These are phyloP conservation scores for Paramecium biaurelia DNA, from an alignment of 73 alveolate genomes.

Conservation along the genomic window DNA sequence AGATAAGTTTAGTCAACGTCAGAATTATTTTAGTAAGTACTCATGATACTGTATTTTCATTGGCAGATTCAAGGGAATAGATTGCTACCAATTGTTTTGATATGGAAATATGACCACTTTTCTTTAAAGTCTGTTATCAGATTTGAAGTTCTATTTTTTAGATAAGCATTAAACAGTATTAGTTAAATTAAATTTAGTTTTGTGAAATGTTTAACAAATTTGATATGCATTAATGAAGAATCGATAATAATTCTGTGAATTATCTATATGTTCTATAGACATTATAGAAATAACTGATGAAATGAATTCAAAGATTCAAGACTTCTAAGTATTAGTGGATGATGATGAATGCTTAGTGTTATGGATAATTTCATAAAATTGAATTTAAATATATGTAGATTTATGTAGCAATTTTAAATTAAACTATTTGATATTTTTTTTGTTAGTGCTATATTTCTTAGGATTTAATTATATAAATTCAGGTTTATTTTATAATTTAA, in stretches of 20 bases:
- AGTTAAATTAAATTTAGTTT: too few species aligned
- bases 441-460: not conserved
- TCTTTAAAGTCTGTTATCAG: not conserved
- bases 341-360: not conserved
- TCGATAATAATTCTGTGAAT: too few species aligned
- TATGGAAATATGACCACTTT: not conserved
- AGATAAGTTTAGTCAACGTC: too few species aligned
- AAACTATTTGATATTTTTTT: not conserved
- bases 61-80: too few species aligned
- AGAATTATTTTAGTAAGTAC: too few species aligned
- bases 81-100: too few species aligned
- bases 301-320: not conserved
- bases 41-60: too few species aligned
- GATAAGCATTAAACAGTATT: not conserved
- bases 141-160: not conserved
- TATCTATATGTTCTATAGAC: constrained; percentile 75
- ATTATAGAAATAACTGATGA: constrained; percentile 71
- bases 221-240: too few species aligned
- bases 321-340: not conserved
- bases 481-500: not conserved
- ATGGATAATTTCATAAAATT: not conserved
- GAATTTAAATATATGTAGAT: not conserved
- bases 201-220: too few species aligned
- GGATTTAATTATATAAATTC: not conserved
- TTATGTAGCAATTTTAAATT: not conserved